Conservation (phyloP, 495 filamentous ascomycete genomes). For the Podospora comata region DNA sequence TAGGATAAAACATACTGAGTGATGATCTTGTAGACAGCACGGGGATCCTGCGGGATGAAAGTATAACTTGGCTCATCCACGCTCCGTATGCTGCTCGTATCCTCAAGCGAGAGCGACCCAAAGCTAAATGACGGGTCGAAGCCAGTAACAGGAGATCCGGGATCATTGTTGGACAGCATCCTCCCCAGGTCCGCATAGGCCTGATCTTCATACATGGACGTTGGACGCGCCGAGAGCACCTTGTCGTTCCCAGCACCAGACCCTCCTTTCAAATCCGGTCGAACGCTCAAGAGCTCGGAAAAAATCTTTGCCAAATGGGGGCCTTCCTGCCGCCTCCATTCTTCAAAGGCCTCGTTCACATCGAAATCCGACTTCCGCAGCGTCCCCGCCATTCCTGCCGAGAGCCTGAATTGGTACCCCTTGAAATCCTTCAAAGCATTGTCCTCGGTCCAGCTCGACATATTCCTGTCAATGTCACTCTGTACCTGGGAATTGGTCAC, state of each 20-base stretch:
- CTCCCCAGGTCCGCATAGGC: slow-evolving; percentile 59
- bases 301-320: slow-evolving; percentile 89
- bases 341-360: slow-evolving; percentile 80
- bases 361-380: slow-evolving; percentile 85
- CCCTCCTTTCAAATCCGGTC: slow-evolving; percentile 76
- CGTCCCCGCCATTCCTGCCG: slow-evolving; percentile 69
- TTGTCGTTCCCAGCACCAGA: slow-evolving; percentile 42
- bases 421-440: slow-evolving; percentile 89
- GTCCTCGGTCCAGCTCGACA: slow-evolving; percentile 81
- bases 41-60: slow-evolving; percentile 84
- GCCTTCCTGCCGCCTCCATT: slow-evolving; percentile 82
- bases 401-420: slow-evolving; percentile 83
- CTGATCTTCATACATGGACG: slow-evolving; percentile 46
- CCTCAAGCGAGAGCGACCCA: slow-evolving; percentile 63
- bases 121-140: slow-evolving; percentile 79
- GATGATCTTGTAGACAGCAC: slow-evolving; percentile 75
- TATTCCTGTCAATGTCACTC: slow-evolving; percentile 77
- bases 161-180: slow-evolving; percentile 36
- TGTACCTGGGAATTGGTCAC: slow-evolving; percentile 73
- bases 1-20: slow-evolving; percentile 68
- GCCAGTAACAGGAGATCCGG: slow-evolving; percentile 51
- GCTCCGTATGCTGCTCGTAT: slow-evolving; percentile 48
- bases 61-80: slow-evolving; percentile 63
- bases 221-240: slow-evolving; percentile 43
- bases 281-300: slow-evolving; percentile 78